A percentile compares a stretch with the other conserved stretches of the same genome.
Evolutionary conservation across 2,329 filamentous ascomycete species (phyloP).

Genomic region (Macrophomina pseudophaseolina): DNA sequence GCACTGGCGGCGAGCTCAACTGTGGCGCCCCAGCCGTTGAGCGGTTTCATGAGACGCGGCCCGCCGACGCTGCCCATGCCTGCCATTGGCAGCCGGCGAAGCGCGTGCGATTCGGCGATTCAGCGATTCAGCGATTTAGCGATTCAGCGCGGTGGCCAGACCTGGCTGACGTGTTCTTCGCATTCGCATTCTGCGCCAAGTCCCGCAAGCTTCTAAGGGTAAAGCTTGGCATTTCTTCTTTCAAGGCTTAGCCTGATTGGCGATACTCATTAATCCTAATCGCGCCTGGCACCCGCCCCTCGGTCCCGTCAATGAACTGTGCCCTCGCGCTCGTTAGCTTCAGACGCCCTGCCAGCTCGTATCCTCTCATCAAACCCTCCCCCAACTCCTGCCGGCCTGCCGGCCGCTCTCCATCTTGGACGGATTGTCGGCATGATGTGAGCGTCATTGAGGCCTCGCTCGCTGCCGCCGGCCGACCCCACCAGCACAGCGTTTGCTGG

Average conservation of each 20-base stretch:
- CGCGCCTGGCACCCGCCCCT: background rate
- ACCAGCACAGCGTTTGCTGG: background rate
- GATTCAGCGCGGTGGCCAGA: background rate
- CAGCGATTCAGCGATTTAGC: too few relatives aligned
- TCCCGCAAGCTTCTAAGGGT: conserved; percentile 15
- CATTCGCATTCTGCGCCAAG: too few relatives aligned
- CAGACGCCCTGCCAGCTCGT: background rate
- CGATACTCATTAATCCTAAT: background rate
- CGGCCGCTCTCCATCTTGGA: background rate
- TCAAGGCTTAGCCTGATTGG: conserved; percentile 11
- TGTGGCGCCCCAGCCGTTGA: background rate
- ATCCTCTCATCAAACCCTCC: conserved; percentile 4
- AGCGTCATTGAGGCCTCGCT: background rate
- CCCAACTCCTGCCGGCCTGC: background rate
- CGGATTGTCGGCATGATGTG: background rate
- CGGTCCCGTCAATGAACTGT: background rate
- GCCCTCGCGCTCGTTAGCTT: background rate
- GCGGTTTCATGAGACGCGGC: background rate
- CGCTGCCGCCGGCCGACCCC: background rate
- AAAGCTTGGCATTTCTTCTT: conserved; percentile 22
- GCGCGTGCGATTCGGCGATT: conserved; percentile 4
- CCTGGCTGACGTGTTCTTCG: background rate
- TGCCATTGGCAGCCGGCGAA: background rate
- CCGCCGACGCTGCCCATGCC: background rate
- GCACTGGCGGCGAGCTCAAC: too few relatives aligned